Base-by-base conservation (phyloP, 345 rosid species). In the Eucalyptus albens region DNA sequence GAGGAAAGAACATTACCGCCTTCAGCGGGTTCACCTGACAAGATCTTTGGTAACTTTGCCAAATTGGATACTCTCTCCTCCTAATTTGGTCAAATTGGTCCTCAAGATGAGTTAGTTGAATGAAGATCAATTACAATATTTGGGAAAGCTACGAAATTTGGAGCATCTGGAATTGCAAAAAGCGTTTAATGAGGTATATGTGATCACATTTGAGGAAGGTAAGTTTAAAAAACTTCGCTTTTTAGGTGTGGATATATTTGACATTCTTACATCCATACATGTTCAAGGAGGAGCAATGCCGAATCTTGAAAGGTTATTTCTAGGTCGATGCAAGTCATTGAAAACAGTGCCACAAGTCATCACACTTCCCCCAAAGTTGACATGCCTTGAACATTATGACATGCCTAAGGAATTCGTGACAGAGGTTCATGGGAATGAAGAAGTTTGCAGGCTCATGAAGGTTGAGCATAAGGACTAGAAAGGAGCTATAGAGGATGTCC, bases 1-100 rank as follows among this genome's bases (percentile, higher is more conserved):
- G 77, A 14, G 77, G 2, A 17, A n/a, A 67, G 40, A 9, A 15
- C 40, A 4, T 0, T 0, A 2, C 8, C 1, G 1, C 6, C 77
- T 67, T n/a, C 6, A 67, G 2, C 6, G 11, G 40, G 40, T 67
- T 67, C 77, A 67, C 77, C 3, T n/a, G 11, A 67, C 22, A 67
- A 21, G 77, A 67, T 4, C 2, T 15, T n/a, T 67, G 77, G 40
- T 9, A n/a, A 15, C 11, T n/a, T 8, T n/a, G 5, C 77, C 77
- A 15, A 4, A 7, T 5, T 67, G 22, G 40, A 67, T n/a, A 67
- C 40, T n/a, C 21, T 8, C 10, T 67, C 33, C 19, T 7, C 4
- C 3, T 15, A 0, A 4, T n/a, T 67, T 67, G 40, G 40, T 15
- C 21, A 65, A 65, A n/a, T 65, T 65, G 77, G 19, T 65, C 11